phyloP scores from a whole-genome alignment of 495 filamentous ascomycete genomes.

The Lasiosphaeria ovina region DNA sequence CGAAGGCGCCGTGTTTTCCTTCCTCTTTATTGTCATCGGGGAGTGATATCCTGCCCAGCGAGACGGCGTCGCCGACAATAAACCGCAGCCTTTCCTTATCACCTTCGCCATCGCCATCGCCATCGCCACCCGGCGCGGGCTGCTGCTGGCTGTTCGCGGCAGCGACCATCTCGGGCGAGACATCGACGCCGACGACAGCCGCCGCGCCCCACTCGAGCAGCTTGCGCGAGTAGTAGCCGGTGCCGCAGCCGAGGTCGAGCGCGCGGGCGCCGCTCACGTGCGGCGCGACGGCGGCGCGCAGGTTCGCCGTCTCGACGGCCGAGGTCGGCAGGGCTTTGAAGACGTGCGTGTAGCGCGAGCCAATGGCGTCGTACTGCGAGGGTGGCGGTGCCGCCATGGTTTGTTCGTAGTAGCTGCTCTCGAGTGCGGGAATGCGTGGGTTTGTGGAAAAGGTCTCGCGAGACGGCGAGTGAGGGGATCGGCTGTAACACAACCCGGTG shows the following conservation, averaged over 20 bases:
- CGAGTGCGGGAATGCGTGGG: too few species aligned
- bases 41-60: slow-evolving; percentile 6
- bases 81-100: not conserved
- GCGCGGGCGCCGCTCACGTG: slow-evolving; percentile 6
- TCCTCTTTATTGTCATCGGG: slow-evolving; percentile 19
- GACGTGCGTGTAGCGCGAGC: slow-evolving; percentile 7
- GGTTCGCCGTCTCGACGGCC: slow-evolving; percentile 8
- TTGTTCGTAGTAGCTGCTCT: too few species aligned
- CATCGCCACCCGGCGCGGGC: not conserved
- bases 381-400: too few species aligned
- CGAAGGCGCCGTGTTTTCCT: slow-evolving; percentile 21
- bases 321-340: slow-evolving; percentile 13
- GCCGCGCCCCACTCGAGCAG: slow-evolving; percentile 17
- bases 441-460: too few species aligned
- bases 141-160: slow-evolving; percentile 17
- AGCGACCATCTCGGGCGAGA: slow-evolving; percentile 32
- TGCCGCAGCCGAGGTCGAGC: slow-evolving; percentile 23
- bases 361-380: slow-evolving; percentile 17
- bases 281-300: slow-evolving; percentile 4
- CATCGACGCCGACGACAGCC: slow-evolving; percentile 35
- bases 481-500: too few species aligned
- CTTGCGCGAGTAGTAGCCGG: slow-evolving; percentile 13
- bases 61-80: slow-evolving; percentile 9
- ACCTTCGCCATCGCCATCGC: not conserved
- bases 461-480: too few species aligned